phyloP scores from a whole-genome alignment of 2,329 filamentous ascomycete genomes.

The Ophiostoma novo-ulmi region DNA sequence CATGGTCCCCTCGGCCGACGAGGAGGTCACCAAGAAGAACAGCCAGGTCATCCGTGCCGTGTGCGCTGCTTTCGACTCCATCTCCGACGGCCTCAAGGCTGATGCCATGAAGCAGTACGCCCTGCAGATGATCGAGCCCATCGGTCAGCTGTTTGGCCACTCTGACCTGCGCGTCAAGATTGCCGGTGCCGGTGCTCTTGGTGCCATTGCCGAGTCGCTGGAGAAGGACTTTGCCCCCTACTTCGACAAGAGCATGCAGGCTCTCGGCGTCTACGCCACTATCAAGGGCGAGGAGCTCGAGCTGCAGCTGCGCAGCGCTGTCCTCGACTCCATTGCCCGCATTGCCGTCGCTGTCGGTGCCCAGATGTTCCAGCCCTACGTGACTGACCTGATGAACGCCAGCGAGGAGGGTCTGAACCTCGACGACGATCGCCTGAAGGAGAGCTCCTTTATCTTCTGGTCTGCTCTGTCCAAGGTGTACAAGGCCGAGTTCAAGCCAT shows the following conservation, averaged over 20 bases:
- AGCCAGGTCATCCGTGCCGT: constrained; percentile 83
- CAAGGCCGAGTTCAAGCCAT: constrained; percentile 73
- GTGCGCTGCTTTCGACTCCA: constrained; percentile 83
- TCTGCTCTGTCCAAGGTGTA: constrained; percentile 92
- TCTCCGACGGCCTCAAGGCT: constrained; percentile 78
- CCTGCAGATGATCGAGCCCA: constrained; percentile 73
- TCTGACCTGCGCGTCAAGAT: constrained; percentile 86
- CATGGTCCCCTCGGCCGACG: constrained; percentile 59
- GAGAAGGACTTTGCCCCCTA: constrained; percentile 82
- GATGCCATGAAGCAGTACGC: constrained; percentile 79
- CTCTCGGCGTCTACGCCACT: constrained; percentile 75
- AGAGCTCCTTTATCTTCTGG: constrained; percentile 97
- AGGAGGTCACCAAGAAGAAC: constrained; percentile 64
- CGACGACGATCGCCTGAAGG: constrained; percentile 83
- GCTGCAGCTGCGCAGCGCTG: constrained; percentile 80
- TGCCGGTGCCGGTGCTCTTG: constrained; percentile 80
- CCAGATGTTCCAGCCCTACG: constrained; percentile 83
- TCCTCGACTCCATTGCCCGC: constrained; percentile 88
- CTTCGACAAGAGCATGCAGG: constrained; percentile 84
- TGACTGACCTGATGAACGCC: constrained; percentile 82
- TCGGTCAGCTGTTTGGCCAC: constrained; percentile 77
- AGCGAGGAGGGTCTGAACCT: constrained; percentile 87
- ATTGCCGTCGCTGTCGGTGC: constrained; percentile 85
- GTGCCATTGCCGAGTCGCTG: constrained; percentile 81
- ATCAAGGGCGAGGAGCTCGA: constrained; percentile 89